These are phyloP conservation scores for Acer negundo DNA, from an alignment of 345 rosid genomes.

Conservation along the genomic window DNA sequence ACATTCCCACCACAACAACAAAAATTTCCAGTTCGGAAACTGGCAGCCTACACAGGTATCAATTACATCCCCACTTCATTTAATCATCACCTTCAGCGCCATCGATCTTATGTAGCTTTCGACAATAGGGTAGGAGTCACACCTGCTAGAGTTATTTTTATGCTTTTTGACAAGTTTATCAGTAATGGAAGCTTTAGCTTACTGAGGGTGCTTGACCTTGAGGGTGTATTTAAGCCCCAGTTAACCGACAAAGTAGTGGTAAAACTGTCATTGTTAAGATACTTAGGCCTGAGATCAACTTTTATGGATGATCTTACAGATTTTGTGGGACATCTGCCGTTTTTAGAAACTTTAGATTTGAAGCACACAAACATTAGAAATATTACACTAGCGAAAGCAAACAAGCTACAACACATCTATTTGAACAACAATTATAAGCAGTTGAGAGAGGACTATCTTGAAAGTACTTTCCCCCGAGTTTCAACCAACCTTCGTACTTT, in stretches of 20 bases:
- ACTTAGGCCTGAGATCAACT: slow-evolving; percentile 31
- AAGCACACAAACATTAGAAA: slow-evolving; percentile 24
- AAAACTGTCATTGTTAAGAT: slow-evolving; percentile 19
- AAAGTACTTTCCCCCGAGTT: no score
- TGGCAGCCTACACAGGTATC: slow-evolving; percentile 18
- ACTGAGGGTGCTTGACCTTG: slow-evolving; percentile 29
- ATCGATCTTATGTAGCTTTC: slow-evolving; percentile 28
- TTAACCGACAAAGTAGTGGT: neutral
- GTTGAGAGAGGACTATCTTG: neutral
- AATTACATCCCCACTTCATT: neutral
- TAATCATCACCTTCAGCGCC: neutral
- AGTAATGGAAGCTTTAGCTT: slow-evolving; percentile 12
- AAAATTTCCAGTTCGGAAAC: slow-evolving; percentile 7
- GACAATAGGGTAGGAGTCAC: neutral
- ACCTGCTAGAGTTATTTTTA: neutral
- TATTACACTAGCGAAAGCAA: neutral
- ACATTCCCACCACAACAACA: neutral
- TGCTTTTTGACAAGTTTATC: slow-evolving; percentile 15
- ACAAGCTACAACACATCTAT: slow-evolving; percentile 28
- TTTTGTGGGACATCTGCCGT: neutral
- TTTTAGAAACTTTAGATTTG: slow-evolving; percentile 28
- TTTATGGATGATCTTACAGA: slow-evolving; percentile 7
- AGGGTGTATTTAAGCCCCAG: slow-evolving; percentile 26
- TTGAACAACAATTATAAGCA: slow-evolving; percentile 1
- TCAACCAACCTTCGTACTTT: neutral